Base-by-base conservation (phyloP, 345 rosid genomes). In the Pelargonium nanum region DNA sequence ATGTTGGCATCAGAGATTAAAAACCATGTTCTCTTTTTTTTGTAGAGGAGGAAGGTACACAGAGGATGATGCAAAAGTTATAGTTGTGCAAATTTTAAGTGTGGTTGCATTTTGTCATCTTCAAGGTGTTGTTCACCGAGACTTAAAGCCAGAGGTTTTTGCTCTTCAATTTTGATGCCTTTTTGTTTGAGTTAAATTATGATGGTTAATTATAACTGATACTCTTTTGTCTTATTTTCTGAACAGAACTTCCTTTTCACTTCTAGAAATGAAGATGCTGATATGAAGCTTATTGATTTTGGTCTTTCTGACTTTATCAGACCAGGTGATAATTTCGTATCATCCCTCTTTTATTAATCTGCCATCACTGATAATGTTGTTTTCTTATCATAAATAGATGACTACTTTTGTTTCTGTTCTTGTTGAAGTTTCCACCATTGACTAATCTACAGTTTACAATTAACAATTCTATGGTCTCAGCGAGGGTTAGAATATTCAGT, bases 51-150 rank as follows among this genome's bases (percentile, higher is more conserved):
- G 99, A 74, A 83, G 86, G 69, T 94, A 83, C 71, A 72, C 82
- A 2, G 99, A 94, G 74, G 91, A 83, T 34, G 99, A 90, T 76
- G 91, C 97, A 51, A 94, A 84, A 70, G 75, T 68, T 26, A 86
- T 88, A 34, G 65, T 90, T 75, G 72, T 81, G 59, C 95, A 90
- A 70, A 85, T 94, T 64, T 76, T 94, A 74, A 76, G 80, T 48
- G 93, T 86, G 32, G 90, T 88, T 74, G 79, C 99, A 1, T 94
- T 84, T 79, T 94, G 87, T 65, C 97, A 90, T 80, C 89, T 90
- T 72, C 93, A 94, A 80, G 99, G 97, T 32, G 97, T 90, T 72
- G 96, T 90, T 53, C 97, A 94, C 51, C 95, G 97, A 68, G 99
- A 94, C 73, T 71, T 94, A 53, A 88, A 94, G 68, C 97, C 99